Conservation (phyloP, 2,329 filamentous ascomycete species). For the Apiospora aurea region DNA sequence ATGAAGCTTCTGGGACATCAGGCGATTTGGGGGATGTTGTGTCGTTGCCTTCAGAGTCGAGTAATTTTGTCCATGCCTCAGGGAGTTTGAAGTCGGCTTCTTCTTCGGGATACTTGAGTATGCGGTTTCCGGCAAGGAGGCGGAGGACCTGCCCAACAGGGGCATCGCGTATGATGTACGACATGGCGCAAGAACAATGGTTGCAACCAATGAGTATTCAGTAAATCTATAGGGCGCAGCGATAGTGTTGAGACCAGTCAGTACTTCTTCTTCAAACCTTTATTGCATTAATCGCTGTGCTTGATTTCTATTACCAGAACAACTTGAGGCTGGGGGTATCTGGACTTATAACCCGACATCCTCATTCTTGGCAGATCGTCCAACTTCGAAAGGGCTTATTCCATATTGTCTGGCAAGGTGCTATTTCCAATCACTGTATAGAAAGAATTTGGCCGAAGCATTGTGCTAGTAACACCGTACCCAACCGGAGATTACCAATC, state of each 20-base stretch:
- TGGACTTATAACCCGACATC: background rate
- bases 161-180: constrained; percentile 35
- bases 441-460: background rate
- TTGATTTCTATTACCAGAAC: background rate
- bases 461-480: background rate
- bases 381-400: background rate
- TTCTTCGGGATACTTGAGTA: constrained; percentile 36
- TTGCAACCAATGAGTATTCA: background rate
- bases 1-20: constrained; percentile 27
- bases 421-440: background rate
- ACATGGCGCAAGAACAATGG: constrained; percentile 26
- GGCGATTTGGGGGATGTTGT: background rate
- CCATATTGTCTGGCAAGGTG: background rate
- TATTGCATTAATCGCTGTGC: background rate
- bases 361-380: background rate
- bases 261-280: background rate
- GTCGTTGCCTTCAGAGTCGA: constrained; percentile 26
- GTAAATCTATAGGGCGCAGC: background rate
- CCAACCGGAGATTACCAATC: constrained; percentile 2
- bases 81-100: constrained; percentile 34
- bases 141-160: constrained; percentile 41
- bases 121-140: constrained; percentile 37
- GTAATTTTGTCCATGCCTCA: constrained; percentile 30
- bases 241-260: background rate
- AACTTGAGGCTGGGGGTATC: background rate